Evolutionary conservation across 164 flowering plant species (phyloP), one percentile per base, ranked within the genome.

Genomic region (Macadamia integrifolia): DNA sequence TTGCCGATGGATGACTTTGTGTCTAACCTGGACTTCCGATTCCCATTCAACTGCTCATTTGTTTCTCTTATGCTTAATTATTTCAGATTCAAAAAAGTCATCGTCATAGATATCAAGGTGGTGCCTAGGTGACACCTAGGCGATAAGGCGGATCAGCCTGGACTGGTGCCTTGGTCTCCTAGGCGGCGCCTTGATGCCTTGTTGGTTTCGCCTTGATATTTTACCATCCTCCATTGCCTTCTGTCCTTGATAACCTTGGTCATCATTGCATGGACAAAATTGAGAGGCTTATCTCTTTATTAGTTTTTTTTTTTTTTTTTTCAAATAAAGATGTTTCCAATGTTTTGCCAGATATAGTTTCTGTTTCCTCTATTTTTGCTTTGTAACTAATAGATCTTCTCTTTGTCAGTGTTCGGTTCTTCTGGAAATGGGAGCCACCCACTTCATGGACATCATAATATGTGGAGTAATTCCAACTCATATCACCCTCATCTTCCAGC

Each of bases 341-440:
- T 48, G 29, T 49, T 46, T 46, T 11, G 13, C 50, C 32, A 43
- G 6, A n/a, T 43, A 12, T 58, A 29, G n/a, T 64, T 44, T 32
- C 3, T 8, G 17, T 32, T 68, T 64, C 64, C 30, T 9, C n/a
- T 1, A 62, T 64, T 43, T 63, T 30, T 0, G 17, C 57, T 35
- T 10, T 7, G 48, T 50, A 58, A 58, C 63, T 17, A 23, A 57
- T 18, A 57, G 30, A 44, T 44, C 9, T 35, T 71, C 66, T 70
- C 57, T 76, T 74, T 62, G 28, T 15, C 77, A 87, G 93, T 72
- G 68, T 81, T 80, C 72, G 85, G 77, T 53, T 77, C 89, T 68
- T 62, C 91, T 75, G 88, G 88, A 67, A 91, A 81, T 80, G 87
- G 84, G 66, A 79, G 80, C 68, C 74, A 77, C 70, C 74, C 85